Evolutionary conservation across 805 yeast genomes (phyloP).

Genomic region (Candida manassasensis): DNA sequence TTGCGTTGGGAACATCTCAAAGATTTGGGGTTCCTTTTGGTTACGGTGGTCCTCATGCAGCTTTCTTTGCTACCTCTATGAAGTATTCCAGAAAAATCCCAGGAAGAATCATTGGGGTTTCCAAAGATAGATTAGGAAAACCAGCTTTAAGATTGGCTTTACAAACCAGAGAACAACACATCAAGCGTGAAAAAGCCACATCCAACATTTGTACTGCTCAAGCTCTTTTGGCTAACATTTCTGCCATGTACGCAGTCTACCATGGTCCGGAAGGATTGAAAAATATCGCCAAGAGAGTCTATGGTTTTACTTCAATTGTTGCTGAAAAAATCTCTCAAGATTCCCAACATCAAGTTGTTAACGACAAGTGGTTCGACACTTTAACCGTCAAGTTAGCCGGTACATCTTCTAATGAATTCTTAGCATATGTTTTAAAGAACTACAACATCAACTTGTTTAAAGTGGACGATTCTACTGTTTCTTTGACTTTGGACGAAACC

Average conservation of each 20-base stretch:
- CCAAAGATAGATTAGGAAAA: conserved; percentile 86
- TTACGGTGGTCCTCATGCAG: conserved; percentile 98
- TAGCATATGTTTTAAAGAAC: conserved; percentile 52
- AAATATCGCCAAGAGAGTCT: conserved; percentile 71
- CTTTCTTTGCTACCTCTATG: conserved; percentile 85
- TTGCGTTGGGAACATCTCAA: conserved; percentile 89
- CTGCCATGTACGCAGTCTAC: conserved; percentile 93
- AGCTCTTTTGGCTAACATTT: conserved; percentile 90
- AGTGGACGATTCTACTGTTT: conserved; percentile 54
- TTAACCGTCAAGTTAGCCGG: conserved; percentile 58
- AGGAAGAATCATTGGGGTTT: conserved; percentile 90
- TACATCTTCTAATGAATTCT: conserved; percentile 49
- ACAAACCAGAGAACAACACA: conserved; percentile 98
- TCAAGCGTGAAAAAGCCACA: conserved; percentile 95
- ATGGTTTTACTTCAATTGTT: conserved; percentile 67
- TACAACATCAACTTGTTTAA: conserved; percentile 75
- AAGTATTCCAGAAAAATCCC: conserved; percentile 88
- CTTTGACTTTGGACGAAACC: conserved; percentile 90
- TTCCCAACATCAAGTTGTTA: conserved; percentile 45
- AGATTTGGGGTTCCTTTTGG: conserved; percentile 98
- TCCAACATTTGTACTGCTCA: conserved; percentile 98
- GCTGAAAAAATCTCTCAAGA: conserved; percentile 48
- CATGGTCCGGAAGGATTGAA: conserved; percentile 89
- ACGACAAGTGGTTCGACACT: conserved; percentile 80
- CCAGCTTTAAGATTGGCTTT: conserved; percentile 88